Evolutionary conservation across 106 monocot species (phyloP).

Genomic region (Acorus calamus): DNA sequence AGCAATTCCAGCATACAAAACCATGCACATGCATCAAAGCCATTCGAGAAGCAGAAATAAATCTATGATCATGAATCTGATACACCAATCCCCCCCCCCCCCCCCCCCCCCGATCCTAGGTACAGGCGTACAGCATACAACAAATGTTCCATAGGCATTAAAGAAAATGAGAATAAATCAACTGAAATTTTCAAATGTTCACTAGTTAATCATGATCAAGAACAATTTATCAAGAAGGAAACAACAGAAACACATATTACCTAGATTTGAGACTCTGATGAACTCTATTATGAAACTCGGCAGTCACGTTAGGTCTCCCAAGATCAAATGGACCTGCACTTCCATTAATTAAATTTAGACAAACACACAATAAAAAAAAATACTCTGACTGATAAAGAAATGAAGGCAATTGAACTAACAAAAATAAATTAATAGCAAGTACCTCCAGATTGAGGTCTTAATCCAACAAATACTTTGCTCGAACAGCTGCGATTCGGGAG

Average conservation of each 20-base stretch:
- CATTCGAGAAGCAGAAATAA: no score
- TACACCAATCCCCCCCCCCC: no score
- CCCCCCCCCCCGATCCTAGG: no score
- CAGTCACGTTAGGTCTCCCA: conserved; percentile 35
- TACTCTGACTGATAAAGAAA: neutral
- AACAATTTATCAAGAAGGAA: no score
- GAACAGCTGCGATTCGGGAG: conserved; percentile 14
- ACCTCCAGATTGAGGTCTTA: conserved; percentile 38
- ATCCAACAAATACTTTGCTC: conserved; percentile 30
- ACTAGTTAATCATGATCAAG: no score
- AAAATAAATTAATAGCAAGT: neutral
- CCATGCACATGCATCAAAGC: no score
- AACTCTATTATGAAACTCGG: conserved; percentile 35
- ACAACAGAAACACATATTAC: conserved; percentile 3
- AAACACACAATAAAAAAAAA: neutral
- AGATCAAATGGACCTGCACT: conserved; percentile 28
- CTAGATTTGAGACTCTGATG: conserved; percentile 28
- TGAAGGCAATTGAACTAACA: neutral
- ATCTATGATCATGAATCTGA: no score
- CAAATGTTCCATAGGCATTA: no score
- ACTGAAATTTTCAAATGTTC: no score
- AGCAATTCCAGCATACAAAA: no score
- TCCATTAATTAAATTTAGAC: neutral
- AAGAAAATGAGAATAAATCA: no score
- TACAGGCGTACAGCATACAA: no score